Percentiles rank a stretch among this genome's conserved stretches.
Evolutionary conservation across 2,329 filamentous ascomycete genomes (phyloP).

Genomic region (Aspergillus transmontanensis): DNA sequence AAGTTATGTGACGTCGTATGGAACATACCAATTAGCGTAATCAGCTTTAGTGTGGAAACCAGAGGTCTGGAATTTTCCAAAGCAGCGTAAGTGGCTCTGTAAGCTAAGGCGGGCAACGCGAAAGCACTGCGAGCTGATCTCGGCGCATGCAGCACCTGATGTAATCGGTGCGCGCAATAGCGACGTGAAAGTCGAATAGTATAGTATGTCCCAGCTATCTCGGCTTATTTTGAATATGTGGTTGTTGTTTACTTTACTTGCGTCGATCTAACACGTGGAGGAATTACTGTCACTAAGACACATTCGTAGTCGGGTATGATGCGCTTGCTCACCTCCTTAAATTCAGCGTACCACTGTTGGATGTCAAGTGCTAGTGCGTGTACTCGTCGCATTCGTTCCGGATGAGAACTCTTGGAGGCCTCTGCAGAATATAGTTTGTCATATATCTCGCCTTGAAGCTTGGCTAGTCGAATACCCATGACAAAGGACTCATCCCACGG

Average conservation of each 20-base stretch:
- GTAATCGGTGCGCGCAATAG: conserved; percentile 19
- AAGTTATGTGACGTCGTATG: neutral
- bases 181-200: conserved; percentile 21
- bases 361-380: conserved; percentile 12
- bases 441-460: conserved; percentile 18
- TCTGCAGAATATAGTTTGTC: conserved; percentile 15
- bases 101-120: conserved; percentile 20
- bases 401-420: conserved; percentile 6
- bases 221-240: conserved; percentile 16
- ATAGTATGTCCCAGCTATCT: conserved; percentile 24
- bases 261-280: conserved; percentile 14
- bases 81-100: conserved; percentile 20
- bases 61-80: conserved; percentile 14
- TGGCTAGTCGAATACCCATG: conserved; percentile 14
- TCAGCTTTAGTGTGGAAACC: conserved; percentile 15
- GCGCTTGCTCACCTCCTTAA: conserved; percentile 5
- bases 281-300: neutral
- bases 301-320: neutral
- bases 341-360: conserved; percentile 13
- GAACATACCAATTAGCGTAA: conserved; percentile 26
- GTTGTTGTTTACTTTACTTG: conserved; percentile 10
- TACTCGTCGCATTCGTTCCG: conserved; percentile 11
- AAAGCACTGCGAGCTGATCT: conserved; percentile 23
- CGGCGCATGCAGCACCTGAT: neutral
- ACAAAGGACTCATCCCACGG: conserved; percentile 20